These are phyloP conservation scores for Aspergillus quadricinctus DNA, from an alignment of 2,329 filamentous ascomycete genomes.

Conservation along the genomic window DNA sequence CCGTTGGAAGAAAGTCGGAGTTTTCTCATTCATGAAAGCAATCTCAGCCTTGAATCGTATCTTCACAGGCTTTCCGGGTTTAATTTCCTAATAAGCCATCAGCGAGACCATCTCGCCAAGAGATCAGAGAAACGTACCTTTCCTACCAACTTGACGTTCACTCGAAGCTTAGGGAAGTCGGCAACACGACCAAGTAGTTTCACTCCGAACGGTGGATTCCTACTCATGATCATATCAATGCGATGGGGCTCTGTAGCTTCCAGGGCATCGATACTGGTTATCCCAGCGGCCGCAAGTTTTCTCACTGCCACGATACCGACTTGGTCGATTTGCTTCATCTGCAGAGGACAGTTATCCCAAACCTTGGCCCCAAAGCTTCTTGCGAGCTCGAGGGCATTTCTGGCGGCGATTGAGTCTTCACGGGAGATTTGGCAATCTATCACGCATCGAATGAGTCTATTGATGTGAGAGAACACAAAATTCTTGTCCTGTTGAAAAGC, in stretches of 20 bases:
- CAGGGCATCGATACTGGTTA: conserved; percentile 69
- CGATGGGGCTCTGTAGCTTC: conserved; percentile 61
- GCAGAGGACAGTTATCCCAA: conserved; percentile 78
- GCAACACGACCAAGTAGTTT: conserved; percentile 62
- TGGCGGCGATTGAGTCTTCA: conserved; percentile 63
- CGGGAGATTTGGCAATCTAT: conserved; percentile 64
- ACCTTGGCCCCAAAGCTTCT: conserved; percentile 69
- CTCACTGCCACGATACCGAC: conserved; percentile 72
- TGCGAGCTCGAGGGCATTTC: conserved; percentile 69
- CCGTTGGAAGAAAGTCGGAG: conserved; percentile 59
- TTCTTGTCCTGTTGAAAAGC: conserved; percentile 59
- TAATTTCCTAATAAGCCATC: conserved; percentile 25
- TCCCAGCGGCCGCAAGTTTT: conserved; percentile 66
- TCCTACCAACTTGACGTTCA: conserved; percentile 50
- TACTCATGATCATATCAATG: conserved; percentile 72
- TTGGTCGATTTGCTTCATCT: conserved; percentile 77
- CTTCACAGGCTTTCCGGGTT: conserved; percentile 44
- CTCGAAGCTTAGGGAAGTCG: conserved; percentile 65
- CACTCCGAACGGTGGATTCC: conserved; percentile 77
- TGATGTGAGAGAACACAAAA: conserved; percentile 63
- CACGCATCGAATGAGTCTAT: conserved; percentile 68
- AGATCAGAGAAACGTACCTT: conserved; percentile 39
- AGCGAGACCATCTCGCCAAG: conserved; percentile 7
- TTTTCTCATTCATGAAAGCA: conserved; percentile 65
- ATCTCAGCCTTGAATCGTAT: conserved; percentile 63